phyloP scores from a whole-genome alignment of 352 stramenopile species.

The Phytophthora megakarya region DNA sequence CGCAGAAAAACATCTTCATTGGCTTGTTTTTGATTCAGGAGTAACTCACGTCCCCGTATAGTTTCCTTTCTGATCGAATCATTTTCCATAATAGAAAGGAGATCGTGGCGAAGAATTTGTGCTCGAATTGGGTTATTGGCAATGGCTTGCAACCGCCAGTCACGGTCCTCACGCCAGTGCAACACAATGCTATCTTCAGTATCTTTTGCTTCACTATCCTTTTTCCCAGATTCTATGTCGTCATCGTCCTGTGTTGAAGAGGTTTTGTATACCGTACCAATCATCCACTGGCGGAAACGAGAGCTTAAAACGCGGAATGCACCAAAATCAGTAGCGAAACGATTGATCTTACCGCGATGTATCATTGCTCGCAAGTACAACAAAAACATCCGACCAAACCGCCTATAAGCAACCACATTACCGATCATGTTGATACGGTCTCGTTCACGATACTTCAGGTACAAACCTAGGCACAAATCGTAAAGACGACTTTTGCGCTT shows the following conservation, averaged over 20 bases:
- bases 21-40: conserved; percentile 41
- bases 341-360: conserved; percentile 44
- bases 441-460: conserved; percentile 59
- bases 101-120: conserved; percentile 39
- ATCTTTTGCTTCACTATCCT: conserved; percentile 16
- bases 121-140: conserved; percentile 42
- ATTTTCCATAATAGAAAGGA: conserved; percentile 40
- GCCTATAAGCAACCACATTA: conserved; percentile 60
- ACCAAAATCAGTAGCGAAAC: conserved; percentile 57
- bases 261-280: conserved; percentile 40
- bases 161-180: conserved; percentile 54
- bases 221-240: conserved; percentile 10
- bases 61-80: conserved; percentile 36
- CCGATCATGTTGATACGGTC: conserved; percentile 57
- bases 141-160: conserved; percentile 55
- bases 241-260: conserved; percentile 12
- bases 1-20: conserved; percentile 54
- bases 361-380: conserved; percentile 30
- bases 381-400: conserved; percentile 46
- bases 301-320: conserved; percentile 44
- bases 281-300: conserved; percentile 55
- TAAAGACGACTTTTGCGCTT: conserved; percentile 69
- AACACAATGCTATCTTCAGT: conserved; percentile 32
- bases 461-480: conserved; percentile 56
- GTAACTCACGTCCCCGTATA: conserved; percentile 44